phyloP scores from a whole-genome alignment of 2,329 filamentous ascomycete species.

The Phaeophleospora eucalypticola region DNA sequence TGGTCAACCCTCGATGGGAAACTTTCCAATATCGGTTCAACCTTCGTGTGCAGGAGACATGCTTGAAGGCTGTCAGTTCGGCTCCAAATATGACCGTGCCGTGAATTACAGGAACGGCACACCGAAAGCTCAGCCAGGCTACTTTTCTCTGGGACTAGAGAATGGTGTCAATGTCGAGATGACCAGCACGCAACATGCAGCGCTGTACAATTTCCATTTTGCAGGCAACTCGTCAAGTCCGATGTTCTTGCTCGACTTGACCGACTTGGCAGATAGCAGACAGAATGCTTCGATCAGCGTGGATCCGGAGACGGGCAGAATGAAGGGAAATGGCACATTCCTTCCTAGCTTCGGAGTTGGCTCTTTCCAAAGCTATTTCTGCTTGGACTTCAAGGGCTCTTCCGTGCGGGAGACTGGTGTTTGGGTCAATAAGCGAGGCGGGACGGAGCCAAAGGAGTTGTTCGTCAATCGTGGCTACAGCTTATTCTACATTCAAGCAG shows the following conservation, averaged over 20 bases:
- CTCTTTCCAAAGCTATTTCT: conserved; percentile 55
- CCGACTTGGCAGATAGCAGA: conserved; percentile 52
- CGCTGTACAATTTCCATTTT: conserved; percentile 56
- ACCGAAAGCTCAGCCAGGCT: conserved; percentile 53
- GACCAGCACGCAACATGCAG: conserved; percentile 54
- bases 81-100: conserved; percentile 45
- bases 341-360: conserved; percentile 58
- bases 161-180: conserved; percentile 57
- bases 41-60: conserved; percentile 22
- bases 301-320: conserved; percentile 48
- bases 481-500: conserved; percentile 34
- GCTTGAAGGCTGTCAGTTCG: conserved; percentile 45
- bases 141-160: conserved; percentile 54
- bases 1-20: conserved; percentile 27
- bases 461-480: conserved; percentile 29
- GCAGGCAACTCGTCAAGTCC: conserved; percentile 41
- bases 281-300: conserved; percentile 50
- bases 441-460: conserved; percentile 37
- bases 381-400: conserved; percentile 54
- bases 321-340: conserved; percentile 56
- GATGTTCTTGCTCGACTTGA: conserved; percentile 55
- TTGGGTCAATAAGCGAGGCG: conserved; percentile 51
- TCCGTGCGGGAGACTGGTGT: conserved; percentile 53
- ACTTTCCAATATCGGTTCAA: conserved; percentile 26
- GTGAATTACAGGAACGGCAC: conserved; percentile 48